Base-by-base conservation (phyloP, 2,329 filamentous ascomycete species). In the Aschersonia sp. region DNA sequence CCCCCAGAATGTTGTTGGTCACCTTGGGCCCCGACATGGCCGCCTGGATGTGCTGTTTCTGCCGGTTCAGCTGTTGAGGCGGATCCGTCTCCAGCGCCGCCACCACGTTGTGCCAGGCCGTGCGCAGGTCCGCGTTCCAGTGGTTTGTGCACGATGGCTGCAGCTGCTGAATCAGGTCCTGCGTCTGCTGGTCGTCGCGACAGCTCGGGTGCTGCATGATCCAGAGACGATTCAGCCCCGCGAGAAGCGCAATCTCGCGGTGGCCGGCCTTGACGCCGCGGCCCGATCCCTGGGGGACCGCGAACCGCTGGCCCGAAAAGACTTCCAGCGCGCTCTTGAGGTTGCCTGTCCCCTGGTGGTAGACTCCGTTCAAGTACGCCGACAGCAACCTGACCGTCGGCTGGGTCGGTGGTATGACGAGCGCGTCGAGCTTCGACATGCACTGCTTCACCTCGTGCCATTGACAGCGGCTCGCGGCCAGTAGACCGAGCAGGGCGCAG, bases 291-390 rank as follows among this genome's bases (percentile, higher is more conserved):
- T 68, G 56, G 51, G 70, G 54, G 48, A 69, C 49, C 30, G 66
- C 54, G 54, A 94, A 80, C 14, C 68, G 64, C 2, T 73, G 66
- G 41, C 79, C 73, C 50, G 76, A 72, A 63, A 86, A 95, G 8
- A 82, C 72, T 4, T 68, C 56, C 11, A 88, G 66, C 4, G 90
- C 88, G 2, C 68, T 66, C n/a, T 76, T 68, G 1, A 92, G 70
- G 52, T 87, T 73, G 12, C 87, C 88, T 5, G 74, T 81, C 14
- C 83, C 85, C 66, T 96, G 90, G 46, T 80, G 70, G 55, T 87
- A 83, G 6, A 85, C 75, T 0, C 84, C 89, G 1, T 74, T 70
- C 14, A 95, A 76, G 62, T 96, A 96, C 42, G 77, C 67, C 6
- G 77, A 70, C 43, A 85, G 70, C 35, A 78, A 43, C 33, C 57